A percentile compares a stretch with the other conserved stretches of the same genome.
Evolutionary conservation across 768 basidiomycete genomes (phyloP).

Genomic region (Auriscalpium vulgare): DNA sequence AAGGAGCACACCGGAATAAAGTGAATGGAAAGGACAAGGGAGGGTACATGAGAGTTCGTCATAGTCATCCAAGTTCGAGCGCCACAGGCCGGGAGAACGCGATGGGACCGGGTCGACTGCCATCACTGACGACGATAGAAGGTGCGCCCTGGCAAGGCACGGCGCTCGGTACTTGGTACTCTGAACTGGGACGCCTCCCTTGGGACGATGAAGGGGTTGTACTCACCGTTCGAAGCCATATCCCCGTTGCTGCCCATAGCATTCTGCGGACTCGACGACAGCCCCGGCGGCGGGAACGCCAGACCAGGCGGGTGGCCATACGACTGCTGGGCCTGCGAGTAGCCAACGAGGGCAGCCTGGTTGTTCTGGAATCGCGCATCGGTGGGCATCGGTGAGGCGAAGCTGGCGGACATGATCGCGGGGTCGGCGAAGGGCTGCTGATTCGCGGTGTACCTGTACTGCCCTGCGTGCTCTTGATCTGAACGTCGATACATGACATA

Average conservation of each 20-base stretch:
- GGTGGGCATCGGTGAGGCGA: conserved; percentile 33
- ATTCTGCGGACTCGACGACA: conserved; percentile 21
- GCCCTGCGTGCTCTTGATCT: conserved; percentile 28
- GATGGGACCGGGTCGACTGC: background rate
- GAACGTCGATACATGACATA: conserved; percentile 17
- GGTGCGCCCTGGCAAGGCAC: conserved; percentile 5
- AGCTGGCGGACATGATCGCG: conserved; percentile 72
- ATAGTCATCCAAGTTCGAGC: background rate
- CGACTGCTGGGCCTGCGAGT: conserved; percentile 10
- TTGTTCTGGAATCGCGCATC: conserved; percentile 14
- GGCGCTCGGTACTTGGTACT: conserved; percentile 7
- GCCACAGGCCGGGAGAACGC: background rate
- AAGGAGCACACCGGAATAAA: conserved; percentile 12
- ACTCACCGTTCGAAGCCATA: conserved; percentile 14
- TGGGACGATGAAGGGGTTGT: background rate
- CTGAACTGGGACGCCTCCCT: background rate
- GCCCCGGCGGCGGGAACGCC: conserved; percentile 30
- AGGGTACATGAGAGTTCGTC: background rate
- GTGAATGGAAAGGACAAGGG: conserved; percentile 1
- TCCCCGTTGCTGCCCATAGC: conserved; percentile 22
- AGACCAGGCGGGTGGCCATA: conserved; percentile 65
- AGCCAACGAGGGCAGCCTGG: conserved; percentile 10
- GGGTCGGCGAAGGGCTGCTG: conserved; percentile 58
- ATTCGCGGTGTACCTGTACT: conserved; percentile 25
- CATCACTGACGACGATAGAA: background rate